Evolutionary conservation across 306 rosid species (phyloP).

Genomic region (Quercus variabilis): DNA sequence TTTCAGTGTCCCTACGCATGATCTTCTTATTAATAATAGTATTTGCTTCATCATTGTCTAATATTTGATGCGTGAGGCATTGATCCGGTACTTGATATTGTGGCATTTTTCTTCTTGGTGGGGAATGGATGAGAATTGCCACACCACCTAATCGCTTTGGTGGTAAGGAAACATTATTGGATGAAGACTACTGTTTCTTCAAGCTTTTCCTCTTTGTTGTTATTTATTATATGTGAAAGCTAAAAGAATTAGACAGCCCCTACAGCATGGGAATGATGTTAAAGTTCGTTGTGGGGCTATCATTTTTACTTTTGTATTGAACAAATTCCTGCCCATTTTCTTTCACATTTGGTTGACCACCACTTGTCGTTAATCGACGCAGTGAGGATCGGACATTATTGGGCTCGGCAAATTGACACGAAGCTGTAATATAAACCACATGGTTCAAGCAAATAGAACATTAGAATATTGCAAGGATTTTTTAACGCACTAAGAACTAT

Average conservation of each 20-base stretch:
- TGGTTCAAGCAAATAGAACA: too few relatives aligned
- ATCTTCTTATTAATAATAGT: constrained; percentile 15
- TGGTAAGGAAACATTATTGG: constrained; percentile 1
- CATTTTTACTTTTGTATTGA: neutral
- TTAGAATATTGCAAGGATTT: too few relatives aligned
- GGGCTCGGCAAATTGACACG: neutral
- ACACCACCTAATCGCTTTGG: constrained; percentile 13
- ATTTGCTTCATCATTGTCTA: neutral
- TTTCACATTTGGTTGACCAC: neutral
- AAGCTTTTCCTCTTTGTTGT: neutral
- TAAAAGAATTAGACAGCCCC: neutral
- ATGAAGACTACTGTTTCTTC: neutral
- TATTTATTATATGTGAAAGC: neutral
- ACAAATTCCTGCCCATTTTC: neutral
- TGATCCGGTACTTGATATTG: constrained; percentile 19
- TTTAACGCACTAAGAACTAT: too few relatives aligned
- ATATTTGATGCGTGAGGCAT: neutral
- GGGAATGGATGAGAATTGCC: constrained; percentile 2
- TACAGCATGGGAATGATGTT: neutral
- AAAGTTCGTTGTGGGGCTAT: neutral
- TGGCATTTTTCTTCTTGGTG: constrained; percentile 18
- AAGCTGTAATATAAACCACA: neutral
- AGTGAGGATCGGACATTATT: neutral
- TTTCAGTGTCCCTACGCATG: constrained; percentile 44
- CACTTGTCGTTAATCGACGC: constrained; percentile 2